These are phyloP conservation scores for Fusarium zealandicum DNA, from an alignment of 2,329 filamentous ascomycete species.

Conservation along the genomic window DNA sequence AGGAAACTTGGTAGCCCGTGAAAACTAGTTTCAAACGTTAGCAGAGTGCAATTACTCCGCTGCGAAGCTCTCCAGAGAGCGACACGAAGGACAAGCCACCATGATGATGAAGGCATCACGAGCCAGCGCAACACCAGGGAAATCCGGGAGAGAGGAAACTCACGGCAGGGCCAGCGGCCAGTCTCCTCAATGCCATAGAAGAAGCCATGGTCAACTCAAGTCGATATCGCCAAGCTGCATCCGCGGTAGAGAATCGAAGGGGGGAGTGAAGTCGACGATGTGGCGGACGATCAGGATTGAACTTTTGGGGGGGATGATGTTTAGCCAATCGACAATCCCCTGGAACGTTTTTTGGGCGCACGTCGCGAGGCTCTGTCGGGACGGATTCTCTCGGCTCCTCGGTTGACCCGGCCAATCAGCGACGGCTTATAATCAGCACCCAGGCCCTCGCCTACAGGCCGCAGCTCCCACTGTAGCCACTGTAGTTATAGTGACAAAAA, in stretches of 20 bases:
- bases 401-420: slow-evolving; percentile 48
- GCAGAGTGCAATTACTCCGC: slow-evolving; percentile 20
- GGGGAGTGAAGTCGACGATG: slow-evolving; percentile 18
- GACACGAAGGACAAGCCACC: not conserved
- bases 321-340: slow-evolving; percentile 38
- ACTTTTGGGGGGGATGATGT: slow-evolving; percentile 36
- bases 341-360: slow-evolving; percentile 37
- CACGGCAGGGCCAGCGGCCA: slow-evolving; percentile 64
- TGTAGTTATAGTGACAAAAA: slow-evolving; percentile 24
- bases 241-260: slow-evolving; percentile 40
- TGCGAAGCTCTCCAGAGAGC: slow-evolving; percentile 20
- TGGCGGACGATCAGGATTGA: slow-evolving; percentile 40
- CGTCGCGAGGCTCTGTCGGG: slow-evolving; percentile 39
- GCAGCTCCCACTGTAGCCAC: slow-evolving; percentile 22
- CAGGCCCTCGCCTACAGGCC: slow-evolving; percentile 19
- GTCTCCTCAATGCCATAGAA: slow-evolving; percentile 69
- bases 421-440: slow-evolving; percentile 39
- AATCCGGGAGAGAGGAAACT: slow-evolving; percentile 44
- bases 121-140: slow-evolving; percentile 23
- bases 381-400: slow-evolving; percentile 46
- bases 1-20: slow-evolving; percentile 68
- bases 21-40: slow-evolving; percentile 59
- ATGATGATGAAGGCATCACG: slow-evolving; percentile 23
- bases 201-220: slow-evolving; percentile 60
- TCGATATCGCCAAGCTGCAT: slow-evolving; percentile 45